Conservation (phyloP, 495 filamentous ascomycete genomes). For the Acidomyces sp. region DNA sequence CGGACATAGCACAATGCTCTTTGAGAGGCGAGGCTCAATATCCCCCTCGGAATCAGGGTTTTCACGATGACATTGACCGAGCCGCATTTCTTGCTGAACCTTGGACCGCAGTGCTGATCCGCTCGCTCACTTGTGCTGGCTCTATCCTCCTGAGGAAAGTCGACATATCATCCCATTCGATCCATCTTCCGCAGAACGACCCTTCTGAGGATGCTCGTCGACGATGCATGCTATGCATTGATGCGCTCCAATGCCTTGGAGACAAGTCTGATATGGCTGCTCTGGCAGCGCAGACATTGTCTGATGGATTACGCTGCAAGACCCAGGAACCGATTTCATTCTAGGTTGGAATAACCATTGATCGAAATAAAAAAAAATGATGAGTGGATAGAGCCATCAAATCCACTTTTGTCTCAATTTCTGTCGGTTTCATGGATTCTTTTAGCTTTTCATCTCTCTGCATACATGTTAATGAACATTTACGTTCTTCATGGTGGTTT, state of each 20-base stretch:
- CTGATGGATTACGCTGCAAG: no score
- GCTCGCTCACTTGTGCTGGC: slow-evolving; percentile 33
- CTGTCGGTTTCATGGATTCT: no score
- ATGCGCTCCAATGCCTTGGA: slow-evolving; percentile 33
- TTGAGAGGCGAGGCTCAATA: slow-evolving; percentile 16
- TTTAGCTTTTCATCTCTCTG: no score
- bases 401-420: no score
- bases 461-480: no score
- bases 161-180: not conserved
- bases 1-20: slow-evolving; percentile 30
- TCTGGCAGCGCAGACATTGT: slow-evolving; percentile 9
- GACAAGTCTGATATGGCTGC: slow-evolving; percentile 36
- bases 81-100: slow-evolving; percentile 35
- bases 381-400: no score
- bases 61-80: slow-evolving; percentile 29
- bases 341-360: no score
- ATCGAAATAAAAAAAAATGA: no score
- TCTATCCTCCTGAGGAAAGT: slow-evolving; percentile 23
- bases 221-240: slow-evolving; percentile 28
- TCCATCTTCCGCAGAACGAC: not conserved
- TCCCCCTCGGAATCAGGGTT: slow-evolving; percentile 16
- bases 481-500: no score
- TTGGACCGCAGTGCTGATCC: slow-evolving; percentile 35
- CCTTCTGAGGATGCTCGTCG: slow-evolving; percentile 7
- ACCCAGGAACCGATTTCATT: no score